These are phyloP conservation scores for Globisporangium nunn DNA, from an alignment of 352 stramenopile genomes.

Conservation along the genomic window DNA sequence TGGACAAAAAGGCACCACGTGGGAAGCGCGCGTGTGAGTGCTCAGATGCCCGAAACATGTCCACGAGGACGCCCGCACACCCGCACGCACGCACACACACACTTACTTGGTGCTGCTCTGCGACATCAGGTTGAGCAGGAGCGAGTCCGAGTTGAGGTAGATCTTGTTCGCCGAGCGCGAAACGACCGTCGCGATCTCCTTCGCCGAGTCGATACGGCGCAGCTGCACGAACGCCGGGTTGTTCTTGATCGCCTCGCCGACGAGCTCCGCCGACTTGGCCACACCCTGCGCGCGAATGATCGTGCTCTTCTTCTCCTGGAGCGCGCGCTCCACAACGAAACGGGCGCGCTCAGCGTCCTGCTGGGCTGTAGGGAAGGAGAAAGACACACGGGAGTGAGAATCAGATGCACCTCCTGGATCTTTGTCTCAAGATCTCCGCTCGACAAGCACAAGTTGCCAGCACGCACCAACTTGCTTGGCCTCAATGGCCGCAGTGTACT, in stretches of 20 bases:
- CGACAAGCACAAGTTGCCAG: too few species aligned
- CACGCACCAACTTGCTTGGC: slow-evolving; percentile 95
- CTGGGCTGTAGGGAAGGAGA: slow-evolving; percentile 68
- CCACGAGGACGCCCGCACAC: background rate
- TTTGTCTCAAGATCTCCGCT: too few species aligned
- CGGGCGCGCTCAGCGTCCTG: slow-evolving; percentile 98
- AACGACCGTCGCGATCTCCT: slow-evolving; percentile 97
- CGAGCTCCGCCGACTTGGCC: slow-evolving; percentile 96
- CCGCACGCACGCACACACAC: slow-evolving; percentile 9
- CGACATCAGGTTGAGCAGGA: slow-evolving; percentile 95
- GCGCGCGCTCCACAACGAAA: slow-evolving; percentile 97
- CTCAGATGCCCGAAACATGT: too few species aligned
- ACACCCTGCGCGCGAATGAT: slow-evolving; percentile 97
- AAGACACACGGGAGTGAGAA: too few species aligned
- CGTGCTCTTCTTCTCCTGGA: slow-evolving; percentile 99
- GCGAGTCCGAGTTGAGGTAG: slow-evolving; percentile 96
- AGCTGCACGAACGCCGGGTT: slow-evolving; percentile 99
- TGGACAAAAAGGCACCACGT: background rate
- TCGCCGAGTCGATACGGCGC: slow-evolving; percentile 96
- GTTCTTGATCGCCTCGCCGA: slow-evolving; percentile 98
- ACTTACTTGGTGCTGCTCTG: slow-evolving; percentile 54
- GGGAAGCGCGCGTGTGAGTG: background rate
- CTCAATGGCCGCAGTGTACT: slow-evolving; percentile 99
- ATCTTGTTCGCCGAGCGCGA: slow-evolving; percentile 94
- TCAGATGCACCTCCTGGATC: too few species aligned